These are phyloP conservation scores for Didymella pomorum DNA, from an alignment of 2,329 filamentous ascomycete species.

Conservation along the genomic window DNA sequence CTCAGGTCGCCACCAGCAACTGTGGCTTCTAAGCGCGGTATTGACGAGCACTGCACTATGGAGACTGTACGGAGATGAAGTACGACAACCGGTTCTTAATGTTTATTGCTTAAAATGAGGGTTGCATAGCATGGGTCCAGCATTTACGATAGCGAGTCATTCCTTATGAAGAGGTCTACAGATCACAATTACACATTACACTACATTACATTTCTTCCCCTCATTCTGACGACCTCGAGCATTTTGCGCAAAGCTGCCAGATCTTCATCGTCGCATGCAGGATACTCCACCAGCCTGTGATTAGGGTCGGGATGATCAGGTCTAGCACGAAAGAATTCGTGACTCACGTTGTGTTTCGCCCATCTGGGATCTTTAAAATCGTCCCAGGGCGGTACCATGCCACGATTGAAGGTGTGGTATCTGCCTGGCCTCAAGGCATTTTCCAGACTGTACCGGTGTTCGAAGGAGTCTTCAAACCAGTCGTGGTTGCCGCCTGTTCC, in stretches of 20 bases:
- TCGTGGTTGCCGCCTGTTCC: neutral
- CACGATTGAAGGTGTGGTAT: neutral
- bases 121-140: conserved; percentile 16
- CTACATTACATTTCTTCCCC: neutral
- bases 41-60: neutral
- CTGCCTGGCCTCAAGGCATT: neutral
- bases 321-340: neutral
- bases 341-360: neutral
- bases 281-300: neutral
- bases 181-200: neutral
- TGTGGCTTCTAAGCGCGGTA: conserved; percentile 39
- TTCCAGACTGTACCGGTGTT: neutral
- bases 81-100: conserved; percentile 8
- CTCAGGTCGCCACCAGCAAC: conserved; percentile 48
- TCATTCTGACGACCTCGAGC: neutral
- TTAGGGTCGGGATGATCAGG: neutral
- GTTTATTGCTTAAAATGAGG: conserved; percentile 17
- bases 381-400: neutral
- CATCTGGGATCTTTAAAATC: neutral
- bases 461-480: neutral
- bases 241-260: neutral
- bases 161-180: conserved; percentile 16
- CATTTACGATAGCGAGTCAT: conserved; percentile 18
- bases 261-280: neutral
- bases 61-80: neutral